A percentile compares a stretch with the other conserved stretches of the same genome.
phyloP scores from a whole-genome alignment of 2,329 filamentous ascomycete genomes.

The Phyllosticta citriasiana region DNA sequence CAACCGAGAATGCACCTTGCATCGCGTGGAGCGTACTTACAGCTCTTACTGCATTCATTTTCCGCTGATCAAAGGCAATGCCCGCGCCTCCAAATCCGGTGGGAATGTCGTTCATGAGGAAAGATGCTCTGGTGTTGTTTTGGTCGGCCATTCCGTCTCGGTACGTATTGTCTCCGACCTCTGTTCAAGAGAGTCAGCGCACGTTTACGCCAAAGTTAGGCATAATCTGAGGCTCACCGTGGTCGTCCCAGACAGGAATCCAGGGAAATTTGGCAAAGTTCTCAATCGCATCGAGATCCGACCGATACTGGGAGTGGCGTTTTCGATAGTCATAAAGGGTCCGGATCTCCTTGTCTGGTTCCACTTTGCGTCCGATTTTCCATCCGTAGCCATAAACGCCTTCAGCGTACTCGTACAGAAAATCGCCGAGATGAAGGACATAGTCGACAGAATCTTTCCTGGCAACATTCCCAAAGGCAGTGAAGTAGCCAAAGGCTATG shows the following conservation, averaged over 20 bases:
- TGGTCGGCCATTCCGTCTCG: constrained; percentile 30
- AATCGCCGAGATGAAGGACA: constrained; percentile 33
- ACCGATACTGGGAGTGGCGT: constrained; percentile 31
- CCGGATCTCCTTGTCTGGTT: constrained; percentile 28
- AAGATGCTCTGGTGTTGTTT: constrained; percentile 36
- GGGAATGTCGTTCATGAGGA: constrained; percentile 24
- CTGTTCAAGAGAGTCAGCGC: constrained; percentile 11
- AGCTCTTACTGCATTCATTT: constrained; percentile 37
- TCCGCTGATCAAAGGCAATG: constrained; percentile 33
- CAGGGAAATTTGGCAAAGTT: constrained; percentile 33
- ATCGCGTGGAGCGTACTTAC: neutral
- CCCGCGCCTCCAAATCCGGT: constrained; percentile 13
- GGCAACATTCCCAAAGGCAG: constrained; percentile 35
- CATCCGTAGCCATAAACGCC: constrained; percentile 28
- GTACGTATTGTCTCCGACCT: constrained; percentile 33
- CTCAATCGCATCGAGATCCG: constrained; percentile 31
- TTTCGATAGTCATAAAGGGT: constrained; percentile 36
- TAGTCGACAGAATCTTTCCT: constrained; percentile 32
- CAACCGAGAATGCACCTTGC: neutral
- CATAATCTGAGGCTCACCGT: constrained; percentile 27
- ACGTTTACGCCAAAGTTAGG: neutral
- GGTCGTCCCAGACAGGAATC: constrained; percentile 52
- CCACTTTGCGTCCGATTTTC: constrained; percentile 21
- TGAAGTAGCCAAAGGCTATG: constrained; percentile 38
- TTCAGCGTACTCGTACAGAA: constrained; percentile 34